Conservation (phyloP, 106 monocot genomes). For the Hemerocallis citrina region DNA sequence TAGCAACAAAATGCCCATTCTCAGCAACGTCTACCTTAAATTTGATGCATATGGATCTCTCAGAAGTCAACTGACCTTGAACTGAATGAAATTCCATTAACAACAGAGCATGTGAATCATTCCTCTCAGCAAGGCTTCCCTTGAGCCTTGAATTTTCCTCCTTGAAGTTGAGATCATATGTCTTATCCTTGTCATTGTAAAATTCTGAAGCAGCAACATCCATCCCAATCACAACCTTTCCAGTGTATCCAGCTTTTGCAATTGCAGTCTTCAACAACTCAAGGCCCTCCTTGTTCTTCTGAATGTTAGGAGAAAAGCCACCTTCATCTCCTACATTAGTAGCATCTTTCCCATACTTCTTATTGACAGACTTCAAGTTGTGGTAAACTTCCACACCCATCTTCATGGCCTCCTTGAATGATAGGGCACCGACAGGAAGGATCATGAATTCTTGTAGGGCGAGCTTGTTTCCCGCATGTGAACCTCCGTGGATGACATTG, state of each 20-base stretch:
- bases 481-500: slow-evolving; percentile 98
- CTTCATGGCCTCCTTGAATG: slow-evolving; percentile 99
- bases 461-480: slow-evolving; percentile 98
- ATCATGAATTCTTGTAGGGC: slow-evolving; percentile 98
- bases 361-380: slow-evolving; percentile 63
- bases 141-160: too few relatives aligned
- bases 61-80: too few relatives aligned
- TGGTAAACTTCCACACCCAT: slow-evolving; percentile 99
- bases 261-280: slow-evolving; percentile 85
- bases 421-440: slow-evolving; percentile 80
- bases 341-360: slow-evolving; percentile 65
- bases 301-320: slow-evolving; percentile 64
- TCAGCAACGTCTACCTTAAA: too few relatives aligned
- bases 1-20: too few relatives aligned
- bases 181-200: slow-evolving; percentile 72
- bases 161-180: slow-evolving; percentile 92
- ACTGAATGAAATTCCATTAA: too few relatives aligned
- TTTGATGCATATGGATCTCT: too few relatives aligned
- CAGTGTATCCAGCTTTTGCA: slow-evolving; percentile 75
- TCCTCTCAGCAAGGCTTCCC: too few relatives aligned
- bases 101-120: too few relatives aligned
- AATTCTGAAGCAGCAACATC: slow-evolving; percentile 99
- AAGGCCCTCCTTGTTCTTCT: slow-evolving; percentile 74
- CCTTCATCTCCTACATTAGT: slow-evolving; percentile 77
- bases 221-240: slow-evolving; percentile 97